These are phyloP conservation scores for Neurospora tetraspora DNA, from an alignment of 495 filamentous ascomycete genomes.

Conservation along the genomic window DNA sequence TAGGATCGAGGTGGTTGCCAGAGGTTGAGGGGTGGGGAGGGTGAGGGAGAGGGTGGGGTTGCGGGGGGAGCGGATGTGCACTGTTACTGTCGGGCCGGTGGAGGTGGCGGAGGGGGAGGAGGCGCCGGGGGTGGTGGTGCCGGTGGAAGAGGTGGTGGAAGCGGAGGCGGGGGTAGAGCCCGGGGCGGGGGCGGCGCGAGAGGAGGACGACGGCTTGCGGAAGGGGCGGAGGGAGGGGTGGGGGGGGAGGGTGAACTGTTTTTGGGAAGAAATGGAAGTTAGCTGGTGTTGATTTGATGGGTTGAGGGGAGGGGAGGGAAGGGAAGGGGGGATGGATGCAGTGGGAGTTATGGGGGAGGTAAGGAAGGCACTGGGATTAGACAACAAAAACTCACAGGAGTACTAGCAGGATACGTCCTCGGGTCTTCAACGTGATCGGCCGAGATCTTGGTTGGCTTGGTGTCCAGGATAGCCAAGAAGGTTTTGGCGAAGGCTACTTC, in stretches of 20 bases:
- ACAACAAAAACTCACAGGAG: conserved; percentile 50
- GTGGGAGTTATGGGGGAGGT: background rate
- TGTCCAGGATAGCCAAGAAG: conserved; percentile 72
- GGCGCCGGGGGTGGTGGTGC: conserved; percentile 23
- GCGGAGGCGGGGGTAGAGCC: background rate
- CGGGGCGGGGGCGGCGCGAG: background rate
- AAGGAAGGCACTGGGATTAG: background rate
- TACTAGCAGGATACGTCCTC: conserved; percentile 55
- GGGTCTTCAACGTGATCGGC: conserved; percentile 81
- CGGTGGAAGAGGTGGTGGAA: background rate
- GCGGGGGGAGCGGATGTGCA: conserved; percentile 64
- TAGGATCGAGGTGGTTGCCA: conserved; percentile 54
- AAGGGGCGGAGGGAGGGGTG: conserved; percentile 22
- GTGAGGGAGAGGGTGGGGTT: conserved; percentile 55
- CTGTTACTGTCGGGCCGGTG: too few relatives aligned
- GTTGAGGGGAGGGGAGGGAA: too few relatives aligned
- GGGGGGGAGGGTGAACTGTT: conserved; percentile 38
- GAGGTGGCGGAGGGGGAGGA: too few relatives aligned
- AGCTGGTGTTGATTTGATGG: background rate
- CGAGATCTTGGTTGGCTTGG: conserved; percentile 63
- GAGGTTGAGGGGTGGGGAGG: conserved; percentile 33
- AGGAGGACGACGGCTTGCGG: background rate
- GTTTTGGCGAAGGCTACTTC: conserved; percentile 75
- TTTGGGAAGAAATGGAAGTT: background rate
- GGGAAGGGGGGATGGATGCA: background rate